Base-by-base conservation (phyloP, 1,284 basidiomycete species). In the Coniferiporia weirii region DNA sequence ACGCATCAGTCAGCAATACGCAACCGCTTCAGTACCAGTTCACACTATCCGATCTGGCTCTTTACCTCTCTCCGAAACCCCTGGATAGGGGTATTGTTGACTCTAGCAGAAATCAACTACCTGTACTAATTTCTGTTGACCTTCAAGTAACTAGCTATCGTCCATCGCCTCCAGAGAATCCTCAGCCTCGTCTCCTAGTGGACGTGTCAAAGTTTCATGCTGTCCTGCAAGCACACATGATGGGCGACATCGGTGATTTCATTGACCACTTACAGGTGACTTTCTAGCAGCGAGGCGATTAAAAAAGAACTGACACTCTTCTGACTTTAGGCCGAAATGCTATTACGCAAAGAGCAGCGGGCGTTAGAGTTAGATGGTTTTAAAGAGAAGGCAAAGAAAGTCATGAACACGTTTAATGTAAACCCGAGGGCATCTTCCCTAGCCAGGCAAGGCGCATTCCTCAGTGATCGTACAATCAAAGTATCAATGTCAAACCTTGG, bases 151-250 rank as follows among this genome's bases (percentile, higher is more conserved):
- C 70, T 27, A 76, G 75, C 8, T 71, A 68, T 68, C 67, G 68
- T 32, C 65, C 66, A 50, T 64, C 66, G 15, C 64, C 70, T 1
- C 38, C 38, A 40, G 67, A 63, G 10, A 50, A 62, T 4, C 66
- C 69, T 4, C 59, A 64, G n/a, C 72, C 71, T 47, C 78, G 79
- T 32, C 66, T 90, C 15, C 76, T 83, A 46, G 63, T 94, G 34
- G 71, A 73, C 1, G 71, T 95, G 22, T 82, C 81, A 5, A 89
- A 89, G 69, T 84, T 93, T 5, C 92, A 96, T 68, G 92, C 93
- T 0, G 90, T 95, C 50, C 87, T 95, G 87, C 93, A 95, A 70
- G 87, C 94, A 15, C 91, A 90, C 61, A 94, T 94, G 0, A 85
- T 96, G 54, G 87, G 88, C 36, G 91, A 95, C 68, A 75, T 96